Conservation (phyloP, 257 asterid species). For the Leptodermis oblonga region DNA sequence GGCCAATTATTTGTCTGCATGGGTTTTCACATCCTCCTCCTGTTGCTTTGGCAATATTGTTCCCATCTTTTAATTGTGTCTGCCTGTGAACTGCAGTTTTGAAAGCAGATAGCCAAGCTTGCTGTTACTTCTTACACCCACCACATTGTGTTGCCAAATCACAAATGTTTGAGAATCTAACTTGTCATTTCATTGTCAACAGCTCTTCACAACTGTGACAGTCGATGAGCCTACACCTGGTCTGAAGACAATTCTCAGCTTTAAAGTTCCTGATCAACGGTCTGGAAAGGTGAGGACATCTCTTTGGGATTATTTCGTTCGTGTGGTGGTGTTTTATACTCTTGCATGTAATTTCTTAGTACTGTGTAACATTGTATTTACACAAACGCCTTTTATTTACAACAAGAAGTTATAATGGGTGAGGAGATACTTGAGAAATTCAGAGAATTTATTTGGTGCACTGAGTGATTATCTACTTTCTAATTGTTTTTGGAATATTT, state of each 20-base stretch:
- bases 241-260: slow-evolving; percentile 40
- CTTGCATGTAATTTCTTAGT: no score
- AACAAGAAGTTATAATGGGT: neutral
- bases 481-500: neutral
- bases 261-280: slow-evolving; percentile 47
- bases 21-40: neutral
- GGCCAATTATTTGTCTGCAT: neutral
- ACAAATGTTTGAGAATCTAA: neutral
- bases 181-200: neutral
- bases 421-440: neutral
- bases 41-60: neutral
- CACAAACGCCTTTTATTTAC: neutral
- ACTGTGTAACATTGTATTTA: neutral
- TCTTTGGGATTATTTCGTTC: neutral
- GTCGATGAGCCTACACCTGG: slow-evolving; percentile 51
- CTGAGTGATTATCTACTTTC: neutral
- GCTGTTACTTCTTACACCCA: slow-evolving; percentile 29
- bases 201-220: slow-evolving; percentile 40
- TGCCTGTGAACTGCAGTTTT: neutral
- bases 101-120: neutral
- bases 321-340: no score
- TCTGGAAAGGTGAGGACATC: slow-evolving; percentile 40
- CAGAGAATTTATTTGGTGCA: neutral
- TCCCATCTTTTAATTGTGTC: neutral
- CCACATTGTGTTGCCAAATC: neutral